Evolutionary conservation across 2,329 filamentous ascomycete species (phyloP), one percentile per base, ranked within the genome.

Genomic region (Chaetomiaceae sp.): DNA sequence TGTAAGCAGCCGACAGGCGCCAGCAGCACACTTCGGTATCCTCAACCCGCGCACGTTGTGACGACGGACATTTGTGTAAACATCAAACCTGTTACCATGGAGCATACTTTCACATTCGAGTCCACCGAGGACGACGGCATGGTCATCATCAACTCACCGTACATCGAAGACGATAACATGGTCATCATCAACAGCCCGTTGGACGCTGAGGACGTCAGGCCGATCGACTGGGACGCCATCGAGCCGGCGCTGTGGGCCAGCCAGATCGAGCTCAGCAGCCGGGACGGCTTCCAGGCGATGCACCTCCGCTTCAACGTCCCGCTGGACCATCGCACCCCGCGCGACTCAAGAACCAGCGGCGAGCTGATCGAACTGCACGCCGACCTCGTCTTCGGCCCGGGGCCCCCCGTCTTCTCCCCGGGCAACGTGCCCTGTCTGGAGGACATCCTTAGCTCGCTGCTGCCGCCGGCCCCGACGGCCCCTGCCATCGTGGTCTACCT

Each of bases 401-500:
- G 22, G 6, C 14, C 14, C 4, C 14, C 27, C 27, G 14, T n/a
- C 27, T 5, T 30, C 10, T 30, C 27, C 4, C 27, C 10, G 7
- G 14, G 9, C 10, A n/a, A 30, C 10, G 27, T 11, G 7, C 4
- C 6, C 10, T 4, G 27, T 5, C 27, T 12, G 6, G 9, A 30
- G 27, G 14, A 30, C n/a, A 11, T 10, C 10, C 20, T 8, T 3
- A 14, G 9, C 15, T 4, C 15, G 20, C 20, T 20, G 27, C 11
- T 14, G 0, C 26, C 17, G 17, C 17, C 17, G 9, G 11, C 18
- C 12, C 17, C 2, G 34, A 22, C 2, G 14, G 22, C 1, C 7
- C 34, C n/a, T 12, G 5, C 27, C 18, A 30, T 41, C 18, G 60
- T 66, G 41, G 67, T 84, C 36, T 87, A 79, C 59, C 69, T 86